phyloP scores from a whole-genome alignment of 2,329 filamentous ascomycete species.

The Colletotrichum sp. region DNA sequence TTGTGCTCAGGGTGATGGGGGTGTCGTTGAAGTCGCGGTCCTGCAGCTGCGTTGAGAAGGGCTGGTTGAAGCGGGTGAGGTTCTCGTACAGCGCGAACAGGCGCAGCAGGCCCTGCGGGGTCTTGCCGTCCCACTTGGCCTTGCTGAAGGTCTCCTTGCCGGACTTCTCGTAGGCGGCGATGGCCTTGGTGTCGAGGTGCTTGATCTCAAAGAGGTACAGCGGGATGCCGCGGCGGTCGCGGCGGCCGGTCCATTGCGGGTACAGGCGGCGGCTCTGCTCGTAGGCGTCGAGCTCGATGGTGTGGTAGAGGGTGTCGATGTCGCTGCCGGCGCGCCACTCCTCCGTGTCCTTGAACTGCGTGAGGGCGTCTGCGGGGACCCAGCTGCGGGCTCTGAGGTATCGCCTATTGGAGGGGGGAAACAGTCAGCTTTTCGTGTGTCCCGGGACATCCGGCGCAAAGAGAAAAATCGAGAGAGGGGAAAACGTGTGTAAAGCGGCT shows the following conservation, averaged over 20 bases:
- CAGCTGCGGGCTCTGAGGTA: conserved; percentile 88
- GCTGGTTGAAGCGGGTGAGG: conserved; percentile 84
- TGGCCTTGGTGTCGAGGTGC: conserved; percentile 81
- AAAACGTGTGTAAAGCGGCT: conserved; percentile 28
- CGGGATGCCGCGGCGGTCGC: conserved; percentile 89
- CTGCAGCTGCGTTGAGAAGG: conserved; percentile 77
- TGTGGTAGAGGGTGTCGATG: conserved; percentile 80
- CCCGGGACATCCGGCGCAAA: background rate
- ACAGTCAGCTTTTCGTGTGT: background rate
- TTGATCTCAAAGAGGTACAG: conserved; percentile 90
- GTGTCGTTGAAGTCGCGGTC: conserved; percentile 76
- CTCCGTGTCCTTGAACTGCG: conserved; percentile 88
- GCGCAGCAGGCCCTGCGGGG: conserved; percentile 77
- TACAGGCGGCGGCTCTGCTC: conserved; percentile 85
- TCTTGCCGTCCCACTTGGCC: conserved; percentile 70
- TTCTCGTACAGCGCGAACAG: conserved; percentile 95
- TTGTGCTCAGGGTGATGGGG: conserved; percentile 91
- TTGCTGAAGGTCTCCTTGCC: conserved; percentile 61
- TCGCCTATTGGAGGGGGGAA: conserved; percentile 60
- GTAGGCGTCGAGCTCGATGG: conserved; percentile 84
- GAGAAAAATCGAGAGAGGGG: background rate
- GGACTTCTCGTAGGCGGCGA: conserved; percentile 77
- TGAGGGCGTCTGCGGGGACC: conserved; percentile 76
- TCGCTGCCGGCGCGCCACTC: conserved; percentile 84
- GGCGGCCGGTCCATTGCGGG: conserved; percentile 91